These are phyloP conservation scores for Talaromyces sp. DNA, from an alignment of 2,329 filamentous ascomycete genomes.

Conservation along the genomic window DNA sequence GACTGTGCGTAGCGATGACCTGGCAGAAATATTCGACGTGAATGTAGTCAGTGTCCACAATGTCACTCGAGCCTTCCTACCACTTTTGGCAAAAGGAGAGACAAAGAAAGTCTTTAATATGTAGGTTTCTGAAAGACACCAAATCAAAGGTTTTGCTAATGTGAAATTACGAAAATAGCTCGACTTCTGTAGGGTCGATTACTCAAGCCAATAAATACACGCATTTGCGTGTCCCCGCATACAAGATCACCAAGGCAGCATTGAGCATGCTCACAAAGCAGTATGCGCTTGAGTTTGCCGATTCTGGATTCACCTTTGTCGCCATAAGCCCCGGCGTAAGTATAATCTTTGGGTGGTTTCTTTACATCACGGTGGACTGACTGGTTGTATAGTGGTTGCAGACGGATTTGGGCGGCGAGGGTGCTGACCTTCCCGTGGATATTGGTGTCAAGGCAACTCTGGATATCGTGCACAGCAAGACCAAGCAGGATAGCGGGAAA, in stretches of 20 bases:
- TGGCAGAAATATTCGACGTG: conserved; percentile 25
- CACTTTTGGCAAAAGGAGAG: conserved; percentile 27
- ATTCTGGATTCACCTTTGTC: conserved; percentile 24
- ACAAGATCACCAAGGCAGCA: conserved; percentile 46
- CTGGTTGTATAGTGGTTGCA: conserved; percentile 33
- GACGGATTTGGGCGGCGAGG: conserved; percentile 35
- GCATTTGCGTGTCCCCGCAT: conserved; percentile 27
- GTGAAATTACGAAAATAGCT: conserved; percentile 22
- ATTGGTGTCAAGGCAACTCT: conserved; percentile 29
- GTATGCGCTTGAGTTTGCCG: conserved; percentile 20
- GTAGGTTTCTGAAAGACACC: conserved; percentile 20
- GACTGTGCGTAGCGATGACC: conserved; percentile 13
- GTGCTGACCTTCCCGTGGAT: conserved; percentile 35
- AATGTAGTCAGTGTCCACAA: conserved; percentile 38
- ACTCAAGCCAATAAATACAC: conserved; percentile 16
- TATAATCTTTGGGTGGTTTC: neutral
- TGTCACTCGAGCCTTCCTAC: conserved; percentile 31
- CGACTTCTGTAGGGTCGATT: conserved; percentile 38
- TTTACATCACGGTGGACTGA: neutral
- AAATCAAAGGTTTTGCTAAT: neutral
- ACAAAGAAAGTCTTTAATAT: conserved; percentile 40
- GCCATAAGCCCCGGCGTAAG: conserved; percentile 40
- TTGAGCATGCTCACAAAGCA: conserved; percentile 44
- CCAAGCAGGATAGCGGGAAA: conserved; percentile 38
- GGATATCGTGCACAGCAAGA: conserved; percentile 41